Conservation (phyloP, 768 basidiomycete genomes). For the Gloeopeniophorella convolvens region DNA sequence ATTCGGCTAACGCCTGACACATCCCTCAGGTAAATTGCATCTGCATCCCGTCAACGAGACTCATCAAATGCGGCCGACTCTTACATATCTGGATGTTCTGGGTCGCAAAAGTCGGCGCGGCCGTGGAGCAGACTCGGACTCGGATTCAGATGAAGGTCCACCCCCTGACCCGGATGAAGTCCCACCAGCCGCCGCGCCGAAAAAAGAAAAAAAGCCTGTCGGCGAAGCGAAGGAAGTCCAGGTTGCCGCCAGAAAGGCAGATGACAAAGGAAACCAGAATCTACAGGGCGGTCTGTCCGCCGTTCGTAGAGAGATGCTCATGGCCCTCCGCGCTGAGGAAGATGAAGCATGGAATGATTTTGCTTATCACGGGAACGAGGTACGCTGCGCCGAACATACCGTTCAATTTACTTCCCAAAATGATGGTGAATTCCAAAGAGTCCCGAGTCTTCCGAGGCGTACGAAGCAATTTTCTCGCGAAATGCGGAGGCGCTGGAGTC, state of each 20-base stretch:
- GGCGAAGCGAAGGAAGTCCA: conserved; percentile 72
- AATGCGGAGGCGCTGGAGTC: conserved; percentile 44
- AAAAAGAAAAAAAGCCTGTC: conserved; percentile 51
- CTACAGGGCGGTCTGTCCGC: conserved; percentile 61
- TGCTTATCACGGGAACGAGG: conserved; percentile 59
- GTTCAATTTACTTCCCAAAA: not conserved
- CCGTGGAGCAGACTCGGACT: conserved; percentile 46
- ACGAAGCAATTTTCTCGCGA: conserved; percentile 60
- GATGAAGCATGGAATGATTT: conserved; percentile 72
- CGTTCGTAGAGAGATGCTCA: conserved; percentile 70
- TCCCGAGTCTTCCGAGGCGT: conserved; percentile 45
- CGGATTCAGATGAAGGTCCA: conserved; percentile 73
- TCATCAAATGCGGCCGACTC: conserved; percentile 75
- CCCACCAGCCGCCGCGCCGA: conserved; percentile 37
- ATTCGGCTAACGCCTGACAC: conserved; percentile 11
- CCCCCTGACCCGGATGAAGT: conserved; percentile 76
- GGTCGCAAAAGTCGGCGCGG: conserved; percentile 54
- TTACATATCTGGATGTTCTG: conserved; percentile 73
- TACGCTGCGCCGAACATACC: conserved; percentile 29
- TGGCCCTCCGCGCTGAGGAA: conserved; percentile 65
- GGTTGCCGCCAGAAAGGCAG: conserved; percentile 60
- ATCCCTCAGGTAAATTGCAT: conserved; percentile 54
- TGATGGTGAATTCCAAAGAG: conserved; percentile 37
- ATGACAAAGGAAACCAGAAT: conserved; percentile 52
- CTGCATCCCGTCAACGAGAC: conserved; percentile 73